A percentile compares a stretch with the other conserved stretches of the same genome.
Conservation (phyloP, 768 basidiomycete species). For the Russula dissimulans region DNA sequence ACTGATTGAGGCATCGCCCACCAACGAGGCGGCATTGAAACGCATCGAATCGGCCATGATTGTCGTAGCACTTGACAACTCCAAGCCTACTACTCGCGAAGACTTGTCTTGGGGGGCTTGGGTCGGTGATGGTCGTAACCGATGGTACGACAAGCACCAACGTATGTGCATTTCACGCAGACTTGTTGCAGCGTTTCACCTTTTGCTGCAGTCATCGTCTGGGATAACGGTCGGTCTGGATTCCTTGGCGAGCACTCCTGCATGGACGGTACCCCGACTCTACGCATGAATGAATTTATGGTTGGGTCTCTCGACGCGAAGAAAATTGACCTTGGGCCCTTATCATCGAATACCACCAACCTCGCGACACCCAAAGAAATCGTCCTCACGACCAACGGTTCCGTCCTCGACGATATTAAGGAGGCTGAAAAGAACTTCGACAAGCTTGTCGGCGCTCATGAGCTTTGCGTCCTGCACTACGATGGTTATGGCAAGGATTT, state of each 20-base stretch:
- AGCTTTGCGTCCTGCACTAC: conserved; percentile 39
- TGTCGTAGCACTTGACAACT: conserved; percentile 78
- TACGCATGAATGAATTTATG: conserved; percentile 92
- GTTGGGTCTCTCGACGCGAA: conserved; percentile 62
- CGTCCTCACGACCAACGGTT: conserved; percentile 53
- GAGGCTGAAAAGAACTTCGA: conserved; percentile 63
- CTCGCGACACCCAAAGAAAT: conserved; percentile 51
- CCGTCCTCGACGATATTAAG: conserved; percentile 43
- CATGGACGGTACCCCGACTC: conserved; percentile 92
- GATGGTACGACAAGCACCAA: conserved; percentile 97
- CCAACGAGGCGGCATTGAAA: conserved; percentile 59
- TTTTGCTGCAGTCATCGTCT: conserved; percentile 69
- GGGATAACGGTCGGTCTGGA: conserved; percentile 88
- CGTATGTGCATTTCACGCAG: conserved; percentile 35
- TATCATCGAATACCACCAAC: neutral
- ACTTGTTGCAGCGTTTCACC: neutral
- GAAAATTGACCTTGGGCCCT: conserved; percentile 68
- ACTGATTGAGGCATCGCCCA: conserved; percentile 51
- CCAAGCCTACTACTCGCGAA: conserved; percentile 70
- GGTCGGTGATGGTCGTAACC: conserved; percentile 84
- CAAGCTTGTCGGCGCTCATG: conserved; percentile 65
- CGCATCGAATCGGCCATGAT: conserved; percentile 88
- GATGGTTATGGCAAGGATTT: conserved; percentile 68
- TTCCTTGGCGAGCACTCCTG: conserved; percentile 86
- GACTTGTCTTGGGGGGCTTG: conserved; percentile 75